phyloP scores from a whole-genome alignment of 1,284 basidiomycete genomes.

The Flammula alnicola region DNA sequence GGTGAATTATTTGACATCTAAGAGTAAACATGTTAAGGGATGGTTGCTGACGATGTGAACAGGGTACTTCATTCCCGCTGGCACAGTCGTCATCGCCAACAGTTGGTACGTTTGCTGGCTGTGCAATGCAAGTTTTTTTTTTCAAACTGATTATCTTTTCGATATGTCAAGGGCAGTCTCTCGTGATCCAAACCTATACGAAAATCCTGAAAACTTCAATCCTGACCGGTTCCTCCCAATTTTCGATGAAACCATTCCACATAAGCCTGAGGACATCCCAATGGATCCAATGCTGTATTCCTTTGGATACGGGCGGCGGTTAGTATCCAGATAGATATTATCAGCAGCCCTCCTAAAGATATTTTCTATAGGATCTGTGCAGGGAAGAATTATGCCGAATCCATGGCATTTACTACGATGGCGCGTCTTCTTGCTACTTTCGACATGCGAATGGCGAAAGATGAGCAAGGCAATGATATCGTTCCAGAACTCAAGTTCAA shows the following conservation, averaged over 20 bases:
- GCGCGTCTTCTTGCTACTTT: conserved; percentile 22
- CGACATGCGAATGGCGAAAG: conserved; percentile 20
- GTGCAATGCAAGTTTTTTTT: not conserved
- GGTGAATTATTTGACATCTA: conserved; percentile 7
- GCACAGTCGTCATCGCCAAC: conserved; percentile 24
- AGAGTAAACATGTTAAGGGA: not conserved
- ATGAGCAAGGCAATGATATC: conserved; percentile 20
- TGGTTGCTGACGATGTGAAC: not conserved
- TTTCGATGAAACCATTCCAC: conserved; percentile 22
- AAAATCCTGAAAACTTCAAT: conserved; percentile 23
- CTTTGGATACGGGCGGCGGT: conserved; percentile 28
- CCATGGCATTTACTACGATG: conserved; percentile 26
- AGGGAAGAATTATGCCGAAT: conserved; percentile 27
- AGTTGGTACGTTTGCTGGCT: conserved; percentile 23
- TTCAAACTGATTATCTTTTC: not conserved
- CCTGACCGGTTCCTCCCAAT: conserved; percentile 27
- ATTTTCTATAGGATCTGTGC: conserved; percentile 25
- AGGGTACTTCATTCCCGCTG: conserved; percentile 26
- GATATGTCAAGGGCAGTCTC: conserved; percentile 21
- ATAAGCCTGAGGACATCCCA: conserved; percentile 18
- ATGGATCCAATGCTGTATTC: conserved; percentile 22
- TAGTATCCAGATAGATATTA: not conserved
- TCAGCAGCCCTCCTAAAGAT: too few relatives aligned
- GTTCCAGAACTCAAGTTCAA: conserved; percentile 24
- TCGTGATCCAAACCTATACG: conserved; percentile 22